These are phyloP conservation scores for Posidonia australis DNA, from an alignment of 106 monocot genomes.

Conservation along the genomic window DNA sequence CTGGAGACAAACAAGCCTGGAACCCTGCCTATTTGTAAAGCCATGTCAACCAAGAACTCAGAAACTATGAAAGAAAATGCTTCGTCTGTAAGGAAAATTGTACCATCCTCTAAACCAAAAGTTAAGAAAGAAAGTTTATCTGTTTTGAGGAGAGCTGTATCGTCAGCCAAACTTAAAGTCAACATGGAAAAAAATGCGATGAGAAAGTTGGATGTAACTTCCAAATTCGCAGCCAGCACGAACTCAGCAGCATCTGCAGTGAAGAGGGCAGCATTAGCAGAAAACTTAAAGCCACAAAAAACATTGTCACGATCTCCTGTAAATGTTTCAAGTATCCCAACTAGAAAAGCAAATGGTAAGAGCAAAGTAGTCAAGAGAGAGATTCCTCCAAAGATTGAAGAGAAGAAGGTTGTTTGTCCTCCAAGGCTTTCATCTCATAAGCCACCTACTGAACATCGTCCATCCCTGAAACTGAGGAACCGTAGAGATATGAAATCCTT, in stretches of 20 bases:
- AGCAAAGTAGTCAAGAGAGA: constrained; percentile 9
- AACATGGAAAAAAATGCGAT: constrained; percentile 7
- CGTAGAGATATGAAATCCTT: background rate
- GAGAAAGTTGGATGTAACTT: background rate
- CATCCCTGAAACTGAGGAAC: background rate
- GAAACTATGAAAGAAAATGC: background rate
- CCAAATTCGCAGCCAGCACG: background rate
- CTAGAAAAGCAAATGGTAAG: constrained; percentile 6
- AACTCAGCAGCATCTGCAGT: background rate
- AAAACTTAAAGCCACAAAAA: background rate
- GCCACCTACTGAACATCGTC: background rate
- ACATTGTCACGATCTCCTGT: constrained; percentile 11
- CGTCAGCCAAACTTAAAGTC: constrained; percentile 4
- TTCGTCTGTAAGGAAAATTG: background rate
- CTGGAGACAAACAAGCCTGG: background rate
- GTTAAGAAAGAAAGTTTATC: constrained; percentile 6
- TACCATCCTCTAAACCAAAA: constrained; percentile 4
- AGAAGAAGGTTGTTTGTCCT: constrained; percentile 6
- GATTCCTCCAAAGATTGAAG: constrained; percentile 1
- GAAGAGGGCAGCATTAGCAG: background rate
- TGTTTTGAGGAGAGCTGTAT: background rate
- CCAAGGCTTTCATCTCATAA: background rate
- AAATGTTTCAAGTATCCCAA: constrained; percentile 4
- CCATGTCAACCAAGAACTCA: background rate
- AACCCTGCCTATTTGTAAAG: background rate